phyloP scores from a whole-genome alignment of 2,329 filamentous ascomycete species.

The Torrubiella hemipterigena region DNA sequence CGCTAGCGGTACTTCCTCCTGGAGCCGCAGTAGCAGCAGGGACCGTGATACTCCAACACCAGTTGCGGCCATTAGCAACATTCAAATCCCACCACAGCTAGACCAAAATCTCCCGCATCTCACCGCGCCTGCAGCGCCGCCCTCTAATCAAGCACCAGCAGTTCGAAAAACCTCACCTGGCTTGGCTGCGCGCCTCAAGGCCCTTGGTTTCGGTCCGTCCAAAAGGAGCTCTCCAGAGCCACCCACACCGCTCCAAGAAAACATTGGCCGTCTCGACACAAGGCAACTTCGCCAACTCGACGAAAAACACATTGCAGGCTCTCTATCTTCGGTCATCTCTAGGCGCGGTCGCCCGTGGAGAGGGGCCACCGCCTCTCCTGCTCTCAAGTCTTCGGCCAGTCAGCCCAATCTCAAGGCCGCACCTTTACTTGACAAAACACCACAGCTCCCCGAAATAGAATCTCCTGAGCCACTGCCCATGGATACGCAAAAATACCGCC shows the following conservation, averaged over 20 bases:
- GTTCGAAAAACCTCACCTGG: slow-evolving; percentile 51
- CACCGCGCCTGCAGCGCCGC: slow-evolving; percentile 10
- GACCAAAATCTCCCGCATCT: too few species aligned
- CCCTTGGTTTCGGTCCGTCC: slow-evolving; percentile 44
- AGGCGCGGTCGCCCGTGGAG: slow-evolving; percentile 63
- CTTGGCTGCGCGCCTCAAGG: slow-evolving; percentile 52
- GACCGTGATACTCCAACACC: slow-evolving; percentile 4
- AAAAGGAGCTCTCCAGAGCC: slow-evolving; percentile 20
- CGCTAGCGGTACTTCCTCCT: slow-evolving; percentile 4
- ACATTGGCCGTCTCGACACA: slow-evolving; percentile 58
- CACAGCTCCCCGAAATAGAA: slow-evolving; percentile 38
- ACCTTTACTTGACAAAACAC: slow-evolving; percentile 18
- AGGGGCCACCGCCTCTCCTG: slow-evolving; percentile 36
- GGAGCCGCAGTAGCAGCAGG: slow-evolving; percentile 5
- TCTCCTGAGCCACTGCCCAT: slow-evolving; percentile 41
- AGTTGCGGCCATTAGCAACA: neutral
- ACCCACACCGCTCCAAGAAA: slow-evolving; percentile 21
- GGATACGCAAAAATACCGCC: slow-evolving; percentile 63
- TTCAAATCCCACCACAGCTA: slow-evolving; percentile 3
- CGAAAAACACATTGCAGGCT: slow-evolving; percentile 49
- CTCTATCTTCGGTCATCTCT: slow-evolving; percentile 37
- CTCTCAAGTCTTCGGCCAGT: slow-evolving; percentile 12
- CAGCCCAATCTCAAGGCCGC: slow-evolving; percentile 12
- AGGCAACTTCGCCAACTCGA: slow-evolving; percentile 59
- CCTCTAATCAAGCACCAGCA: slow-evolving; percentile 11